Evolutionary conservation across 257 asterid species (phyloP).

Genomic region (Solanum paucissectum): DNA sequence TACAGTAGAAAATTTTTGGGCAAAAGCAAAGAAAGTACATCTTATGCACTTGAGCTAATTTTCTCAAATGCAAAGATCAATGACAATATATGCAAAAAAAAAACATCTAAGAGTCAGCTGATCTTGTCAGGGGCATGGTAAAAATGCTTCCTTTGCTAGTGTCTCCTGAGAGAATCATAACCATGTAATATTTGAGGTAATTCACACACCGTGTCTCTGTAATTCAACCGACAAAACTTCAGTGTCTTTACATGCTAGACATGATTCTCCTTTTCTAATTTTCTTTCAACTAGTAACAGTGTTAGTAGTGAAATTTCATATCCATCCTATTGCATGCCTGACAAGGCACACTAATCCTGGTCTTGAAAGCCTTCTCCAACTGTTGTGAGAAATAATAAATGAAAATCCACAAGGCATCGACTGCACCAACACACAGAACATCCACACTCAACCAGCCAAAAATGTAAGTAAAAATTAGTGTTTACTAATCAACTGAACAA

Average conservation of each 20-base stretch:
- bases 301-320: not conserved
- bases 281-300: not conserved
- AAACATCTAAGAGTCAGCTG: not conserved
- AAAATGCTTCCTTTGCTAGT: not conserved
- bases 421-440: not conserved
- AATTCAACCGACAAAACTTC: not conserved
- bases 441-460: not conserved
- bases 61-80: not conserved
- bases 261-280: not conserved
- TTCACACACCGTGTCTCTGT: not conserved
- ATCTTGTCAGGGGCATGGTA: not conserved
- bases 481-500: not conserved
- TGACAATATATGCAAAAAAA: not conserved
- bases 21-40: not conserved
- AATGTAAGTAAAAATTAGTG: not conserved
- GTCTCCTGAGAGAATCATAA: not conserved
- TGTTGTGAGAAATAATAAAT: not conserved
- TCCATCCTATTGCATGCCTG: not conserved
- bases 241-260: not conserved
- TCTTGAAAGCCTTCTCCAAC: not conserved
- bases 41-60: not conserved
- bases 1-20: not conserved
- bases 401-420: not conserved
- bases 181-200: not conserved
- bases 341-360: not conserved